Base-by-base conservation (phyloP, 495 filamentous ascomycete species). In the Penicillium alfredii region DNA sequence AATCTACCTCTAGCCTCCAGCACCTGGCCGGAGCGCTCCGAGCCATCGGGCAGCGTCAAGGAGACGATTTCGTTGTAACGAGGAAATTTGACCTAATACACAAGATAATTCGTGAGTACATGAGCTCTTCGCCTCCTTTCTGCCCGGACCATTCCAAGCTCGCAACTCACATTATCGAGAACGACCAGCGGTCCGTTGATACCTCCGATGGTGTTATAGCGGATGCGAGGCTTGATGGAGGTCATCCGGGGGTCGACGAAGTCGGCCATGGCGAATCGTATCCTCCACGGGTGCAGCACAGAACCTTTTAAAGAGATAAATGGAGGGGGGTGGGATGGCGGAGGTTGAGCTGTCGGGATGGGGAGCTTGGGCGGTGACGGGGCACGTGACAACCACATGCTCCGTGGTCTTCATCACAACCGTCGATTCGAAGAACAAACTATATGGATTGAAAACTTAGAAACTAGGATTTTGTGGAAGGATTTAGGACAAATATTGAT, bases 111-210 rank as follows among this genome's bases (percentile, higher is more conserved):
- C 2, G 40, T 58, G 19, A 54, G 42, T 33, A 21, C 17, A 24
- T 7, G 5, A n/a, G n/a, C n/a, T n/a, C n/a, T n/a, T n/a, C n/a
- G n/a, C n/a, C n/a, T n/a, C n/a, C n/a, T n/a, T n/a, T n/a, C n/a
- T n/a, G n/a, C n/a, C n/a, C n/a, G n/a, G n/a, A n/a, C n/a, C n/a
- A n/a, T n/a, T n/a, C n/a, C n/a, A n/a, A n/a, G n/a, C n/a, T n/a
- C n/a, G n/a, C 13, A 17, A 37, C 74, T 56, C 59, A 94, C 89
- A 74, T 93, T 88, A 56, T 96, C 93, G 32, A 99, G 74, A 60
- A 99, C 86, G 51, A 99, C 92, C 64, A 97, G 76, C 35, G 92
- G 92, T 30, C 92, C 93, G 68, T 97, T 99, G 63, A 97, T 84
- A 65, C 89, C 93, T 62, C 86, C 85, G 60, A 99, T 88, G 44